Evolutionary conservation across 2,329 filamentous ascomycete species (phyloP).

Genomic region (Ceratocystis harringtonii): DNA sequence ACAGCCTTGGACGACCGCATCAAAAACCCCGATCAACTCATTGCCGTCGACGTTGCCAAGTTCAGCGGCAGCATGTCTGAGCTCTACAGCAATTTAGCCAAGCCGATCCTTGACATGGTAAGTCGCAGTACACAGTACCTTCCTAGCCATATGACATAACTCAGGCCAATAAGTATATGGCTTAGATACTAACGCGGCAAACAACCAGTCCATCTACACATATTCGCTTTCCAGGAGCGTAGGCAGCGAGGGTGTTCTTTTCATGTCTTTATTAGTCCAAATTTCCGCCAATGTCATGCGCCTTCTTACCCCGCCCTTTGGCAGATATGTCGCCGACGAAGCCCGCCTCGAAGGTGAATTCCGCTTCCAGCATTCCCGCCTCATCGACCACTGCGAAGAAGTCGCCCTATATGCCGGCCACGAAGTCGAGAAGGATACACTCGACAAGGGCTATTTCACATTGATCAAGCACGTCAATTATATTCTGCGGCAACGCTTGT

Average conservation of each 20-base stretch:
- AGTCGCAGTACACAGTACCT: constrained; percentile 16
- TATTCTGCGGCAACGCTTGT: constrained; percentile 76
- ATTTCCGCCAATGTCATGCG: constrained; percentile 87
- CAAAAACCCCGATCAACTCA: constrained; percentile 95
- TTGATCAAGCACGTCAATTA: constrained; percentile 98
- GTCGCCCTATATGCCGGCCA: constrained; percentile 85
- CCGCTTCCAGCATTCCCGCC: constrained; percentile 79
- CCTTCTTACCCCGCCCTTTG: constrained; percentile 85
- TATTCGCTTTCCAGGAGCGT: constrained; percentile 86
- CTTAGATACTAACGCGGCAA: constrained; percentile 20
- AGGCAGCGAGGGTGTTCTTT: constrained; percentile 88
- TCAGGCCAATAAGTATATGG: not conserved
- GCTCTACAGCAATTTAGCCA: constrained; percentile 89
- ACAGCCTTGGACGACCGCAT: constrained; percentile 92
- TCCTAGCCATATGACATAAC: not conserved
- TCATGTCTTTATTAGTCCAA: constrained; percentile 90
- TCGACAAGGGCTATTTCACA: constrained; percentile 98
- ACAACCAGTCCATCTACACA: constrained; percentile 62
- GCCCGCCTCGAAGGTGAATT: constrained; percentile 91
- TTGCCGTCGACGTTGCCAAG: constrained; percentile 89
- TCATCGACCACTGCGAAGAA: constrained; percentile 95
- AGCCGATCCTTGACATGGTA: constrained; percentile 85
- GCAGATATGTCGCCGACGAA: constrained; percentile 94
- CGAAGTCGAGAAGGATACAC: constrained; percentile 83
- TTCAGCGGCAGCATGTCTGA: constrained; percentile 93